Evolutionary conservation across 768 basidiomycete genomes (phyloP).

Genomic region (Leccinum fibrillosum): DNA sequence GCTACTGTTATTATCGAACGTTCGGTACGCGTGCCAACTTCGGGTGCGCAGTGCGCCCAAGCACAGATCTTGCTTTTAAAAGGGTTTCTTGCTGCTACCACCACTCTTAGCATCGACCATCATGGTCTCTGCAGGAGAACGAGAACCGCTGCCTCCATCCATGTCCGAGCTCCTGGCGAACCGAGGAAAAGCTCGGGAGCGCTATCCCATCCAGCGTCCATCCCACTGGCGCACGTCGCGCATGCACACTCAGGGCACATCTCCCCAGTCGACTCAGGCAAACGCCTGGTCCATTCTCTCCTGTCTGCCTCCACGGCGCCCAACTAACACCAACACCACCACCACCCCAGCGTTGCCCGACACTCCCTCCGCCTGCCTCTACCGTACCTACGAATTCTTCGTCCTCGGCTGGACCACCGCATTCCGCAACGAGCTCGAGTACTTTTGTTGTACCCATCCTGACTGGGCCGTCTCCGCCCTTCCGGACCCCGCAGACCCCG

Average conservation of each 20-base stretch:
- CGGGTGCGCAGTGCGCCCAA: too few relatives aligned
- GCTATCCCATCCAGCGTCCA: conserved; percentile 4
- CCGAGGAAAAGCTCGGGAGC: neutral
- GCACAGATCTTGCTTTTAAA: too few relatives aligned
- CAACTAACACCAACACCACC: neutral
- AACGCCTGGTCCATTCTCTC: neutral
- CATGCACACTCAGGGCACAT: neutral
- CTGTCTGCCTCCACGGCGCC: neutral
- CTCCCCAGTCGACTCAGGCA: too few relatives aligned
- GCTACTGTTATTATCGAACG: too few relatives aligned
- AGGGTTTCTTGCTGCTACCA: too few relatives aligned
- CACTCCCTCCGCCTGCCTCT: conserved; percentile 3
- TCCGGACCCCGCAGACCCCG: neutral
- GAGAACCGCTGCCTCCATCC: conserved; percentile 3
- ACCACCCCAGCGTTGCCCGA: neutral
- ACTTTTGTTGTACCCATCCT: conserved; percentile 7
- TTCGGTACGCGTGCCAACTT: too few relatives aligned
- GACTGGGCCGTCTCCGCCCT: conserved; percentile 5
- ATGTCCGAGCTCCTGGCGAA: conserved; percentile 2
- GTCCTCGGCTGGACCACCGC: conserved; percentile 9
- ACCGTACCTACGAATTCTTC: conserved; percentile 12
- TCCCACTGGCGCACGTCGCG: conserved; percentile 5
- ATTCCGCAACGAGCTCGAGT: conserved; percentile 12
- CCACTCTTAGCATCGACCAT: too few relatives aligned
- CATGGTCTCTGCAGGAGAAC: neutral